Percentiles rank a stretch among this genome's conserved stretches.
phyloP scores from a whole-genome alignment of 352 stramenopile species.

The Peronospora destructor region DNA sequence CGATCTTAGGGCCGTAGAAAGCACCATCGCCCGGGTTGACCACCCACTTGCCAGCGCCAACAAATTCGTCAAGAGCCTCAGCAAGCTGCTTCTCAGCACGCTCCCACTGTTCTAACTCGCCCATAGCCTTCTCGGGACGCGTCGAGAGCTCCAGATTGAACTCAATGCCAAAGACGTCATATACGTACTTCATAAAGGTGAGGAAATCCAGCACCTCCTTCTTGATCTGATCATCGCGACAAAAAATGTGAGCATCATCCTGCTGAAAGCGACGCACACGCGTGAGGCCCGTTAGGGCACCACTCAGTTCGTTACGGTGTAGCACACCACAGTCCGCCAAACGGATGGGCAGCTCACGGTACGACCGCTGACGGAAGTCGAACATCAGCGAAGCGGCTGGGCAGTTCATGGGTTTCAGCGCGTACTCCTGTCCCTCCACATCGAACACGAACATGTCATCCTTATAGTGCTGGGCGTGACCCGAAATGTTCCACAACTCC shows the following conservation, averaged over 20 bases:
- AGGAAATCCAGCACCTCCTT: slow-evolving; percentile 86
- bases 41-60: slow-evolving; percentile 91
- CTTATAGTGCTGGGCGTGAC: slow-evolving; percentile 97
- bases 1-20: slow-evolving; percentile 99
- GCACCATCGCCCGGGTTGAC: slow-evolving; percentile 96
- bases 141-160: slow-evolving; percentile 97
- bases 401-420: slow-evolving; percentile 99
- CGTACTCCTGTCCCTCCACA: slow-evolving; percentile 90
- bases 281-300: slow-evolving; percentile 94
- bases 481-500: slow-evolving; percentile 94
- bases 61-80: slow-evolving; percentile 92
- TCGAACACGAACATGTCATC: slow-evolving; percentile 99
- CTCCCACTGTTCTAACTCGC: slow-evolving; percentile 92
- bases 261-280: slow-evolving; percentile 96
- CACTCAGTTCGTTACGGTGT: slow-evolving; percentile 94
- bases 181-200: slow-evolving; percentile 97
- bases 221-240: slow-evolving; percentile 91
- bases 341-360: slow-evolving; percentile 94
- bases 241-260: slow-evolving; percentile 99
- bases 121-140: slow-evolving; percentile 94
- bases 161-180: slow-evolving; percentile 95
- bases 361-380: slow-evolving; percentile 88
- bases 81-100: slow-evolving; percentile 62
- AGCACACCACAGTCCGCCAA: slow-evolving; percentile 98
- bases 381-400: slow-evolving; percentile 98